Evolutionary conservation across 1,284 basidiomycete genomes (phyloP).

Genomic region (Ustilago lituana): DNA sequence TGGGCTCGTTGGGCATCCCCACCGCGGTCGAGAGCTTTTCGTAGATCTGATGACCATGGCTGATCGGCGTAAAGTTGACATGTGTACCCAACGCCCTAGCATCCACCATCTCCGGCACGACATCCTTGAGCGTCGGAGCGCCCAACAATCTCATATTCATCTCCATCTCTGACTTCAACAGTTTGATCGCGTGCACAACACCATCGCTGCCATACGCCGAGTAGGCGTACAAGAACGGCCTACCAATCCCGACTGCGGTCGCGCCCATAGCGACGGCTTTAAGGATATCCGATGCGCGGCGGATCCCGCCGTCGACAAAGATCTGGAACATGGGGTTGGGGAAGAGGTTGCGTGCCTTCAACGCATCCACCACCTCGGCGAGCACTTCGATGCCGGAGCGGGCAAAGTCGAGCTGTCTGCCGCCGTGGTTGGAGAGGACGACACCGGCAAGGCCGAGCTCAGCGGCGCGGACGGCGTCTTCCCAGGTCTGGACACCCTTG

Average conservation of each 20-base stretch:
- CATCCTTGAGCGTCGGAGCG: conserved; percentile 75
- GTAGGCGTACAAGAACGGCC: conserved; percentile 88
- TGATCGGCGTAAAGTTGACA: conserved; percentile 44
- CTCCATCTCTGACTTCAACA: conserved; percentile 82
- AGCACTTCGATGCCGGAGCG: conserved; percentile 69
- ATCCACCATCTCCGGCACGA: conserved; percentile 81
- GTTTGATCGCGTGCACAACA: conserved; percentile 76
- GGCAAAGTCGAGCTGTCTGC: conserved; percentile 61
- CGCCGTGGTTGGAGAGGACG: conserved; percentile 70
- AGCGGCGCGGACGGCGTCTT: conserved; percentile 76
- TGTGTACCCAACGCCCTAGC: conserved; percentile 71
- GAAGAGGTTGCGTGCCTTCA: conserved; percentile 75
- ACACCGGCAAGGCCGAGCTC: conserved; percentile 71
- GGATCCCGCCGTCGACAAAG: conserved; percentile 87
- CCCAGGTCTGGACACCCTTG: conserved; percentile 75
- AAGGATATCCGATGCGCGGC: conserved; percentile 78
- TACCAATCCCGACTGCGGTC: conserved; percentile 85
- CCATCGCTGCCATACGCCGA: conserved; percentile 87
- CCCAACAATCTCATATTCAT: conserved; percentile 83
- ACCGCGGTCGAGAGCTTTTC: conserved; percentile 55
- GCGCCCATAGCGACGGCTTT: conserved; percentile 94
- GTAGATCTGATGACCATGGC: conserved; percentile 54
- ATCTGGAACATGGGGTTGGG: conserved; percentile 74
- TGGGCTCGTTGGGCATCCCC: conserved; percentile 47
- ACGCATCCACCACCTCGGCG: conserved; percentile 81